Evolutionary conservation across 371 early-diverging fungal genomes (phyloP).

Genomic region (Saksenaea vasiformis): DNA sequence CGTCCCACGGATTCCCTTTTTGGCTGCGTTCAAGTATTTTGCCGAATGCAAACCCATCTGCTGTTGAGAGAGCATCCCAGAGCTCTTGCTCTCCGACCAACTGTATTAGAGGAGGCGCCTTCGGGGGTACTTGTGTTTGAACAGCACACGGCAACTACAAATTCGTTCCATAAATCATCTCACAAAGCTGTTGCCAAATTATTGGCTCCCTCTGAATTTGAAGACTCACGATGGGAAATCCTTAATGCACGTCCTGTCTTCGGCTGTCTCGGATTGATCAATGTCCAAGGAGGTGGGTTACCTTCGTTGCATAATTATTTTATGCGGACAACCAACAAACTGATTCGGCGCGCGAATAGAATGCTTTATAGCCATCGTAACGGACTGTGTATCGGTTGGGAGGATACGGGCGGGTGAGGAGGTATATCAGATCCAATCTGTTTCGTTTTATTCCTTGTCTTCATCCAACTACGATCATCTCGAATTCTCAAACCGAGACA

Average conservation of each 20-base stretch:
- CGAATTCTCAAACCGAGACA: conserved; percentile 34
- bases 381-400: conserved; percentile 64
- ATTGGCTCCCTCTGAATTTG: conserved; percentile 48
- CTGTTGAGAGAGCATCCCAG: conserved; percentile 50
- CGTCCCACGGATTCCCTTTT: not conserved
- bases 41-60: conserved; percentile 48
- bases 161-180: conserved; percentile 12
- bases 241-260: conserved; percentile 62
- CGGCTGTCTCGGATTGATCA: conserved; percentile 73
- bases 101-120: conserved; percentile 48
- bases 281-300: conserved; percentile 59
- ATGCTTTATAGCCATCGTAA: conserved; percentile 72
- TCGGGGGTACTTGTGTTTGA: conserved; percentile 52
- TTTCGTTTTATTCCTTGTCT: conserved; percentile 65
- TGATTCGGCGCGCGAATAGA: conserved; percentile 41
- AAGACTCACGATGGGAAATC: conserved; percentile 49
- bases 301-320: not conserved
- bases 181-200: conserved; percentile 50
- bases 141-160: conserved; percentile 18
- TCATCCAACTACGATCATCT: conserved; percentile 60
- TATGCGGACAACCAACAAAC: conserved; percentile 1
- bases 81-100: conserved; percentile 51
- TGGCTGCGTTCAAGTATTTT: conserved; percentile 1
- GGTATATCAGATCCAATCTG: conserved; percentile 60
- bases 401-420: conserved; percentile 62